phyloP scores from a whole-genome alignment of 768 basidiomycete species.

The Agaricus blazei region DNA sequence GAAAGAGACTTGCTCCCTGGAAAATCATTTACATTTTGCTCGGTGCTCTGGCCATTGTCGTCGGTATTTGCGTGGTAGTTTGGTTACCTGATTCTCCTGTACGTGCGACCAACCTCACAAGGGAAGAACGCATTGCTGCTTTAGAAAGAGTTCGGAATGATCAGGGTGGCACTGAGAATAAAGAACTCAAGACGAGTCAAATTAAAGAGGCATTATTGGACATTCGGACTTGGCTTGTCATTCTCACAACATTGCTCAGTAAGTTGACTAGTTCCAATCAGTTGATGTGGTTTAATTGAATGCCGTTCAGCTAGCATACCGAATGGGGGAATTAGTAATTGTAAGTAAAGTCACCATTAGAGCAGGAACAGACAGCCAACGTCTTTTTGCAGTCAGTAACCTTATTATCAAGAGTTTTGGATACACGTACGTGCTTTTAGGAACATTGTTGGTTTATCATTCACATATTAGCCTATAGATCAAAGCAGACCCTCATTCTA shows the following conservation, averaged over 20 bases:
- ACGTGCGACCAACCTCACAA: conserved; percentile 48
- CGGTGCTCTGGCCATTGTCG: conserved; percentile 54
- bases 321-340: conserved; percentile 60
- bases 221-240: conserved; percentile 57
- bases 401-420: conserved; percentile 60
- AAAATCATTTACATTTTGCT: conserved; percentile 59
- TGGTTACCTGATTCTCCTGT: conserved; percentile 66
- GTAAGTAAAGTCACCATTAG: conserved; percentile 26
- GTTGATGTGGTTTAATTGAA: not conserved
- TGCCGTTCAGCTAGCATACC: conserved; percentile 51
- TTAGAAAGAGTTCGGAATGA: conserved; percentile 65
- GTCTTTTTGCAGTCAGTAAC: conserved; percentile 42
- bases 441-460: not conserved
- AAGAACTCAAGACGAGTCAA: conserved; percentile 53
- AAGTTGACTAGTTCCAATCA: conserved; percentile 18
- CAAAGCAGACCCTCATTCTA: conserved; percentile 56
- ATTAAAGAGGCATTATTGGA: conserved; percentile 52
- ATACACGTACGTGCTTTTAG: conserved; percentile 41
- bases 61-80: conserved; percentile 51
- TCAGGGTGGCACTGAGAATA: conserved; percentile 59
- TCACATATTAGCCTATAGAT: conserved; percentile 23
- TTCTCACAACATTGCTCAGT: conserved; percentile 56
- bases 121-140: conserved; percentile 56
- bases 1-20: conserved; percentile 45
- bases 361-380: not conserved